Evolutionary conservation across 2,329 filamentous ascomycete genomes (phyloP), one percentile per base, ranked within the genome.

Genomic region (Claviceps africana): DNA sequence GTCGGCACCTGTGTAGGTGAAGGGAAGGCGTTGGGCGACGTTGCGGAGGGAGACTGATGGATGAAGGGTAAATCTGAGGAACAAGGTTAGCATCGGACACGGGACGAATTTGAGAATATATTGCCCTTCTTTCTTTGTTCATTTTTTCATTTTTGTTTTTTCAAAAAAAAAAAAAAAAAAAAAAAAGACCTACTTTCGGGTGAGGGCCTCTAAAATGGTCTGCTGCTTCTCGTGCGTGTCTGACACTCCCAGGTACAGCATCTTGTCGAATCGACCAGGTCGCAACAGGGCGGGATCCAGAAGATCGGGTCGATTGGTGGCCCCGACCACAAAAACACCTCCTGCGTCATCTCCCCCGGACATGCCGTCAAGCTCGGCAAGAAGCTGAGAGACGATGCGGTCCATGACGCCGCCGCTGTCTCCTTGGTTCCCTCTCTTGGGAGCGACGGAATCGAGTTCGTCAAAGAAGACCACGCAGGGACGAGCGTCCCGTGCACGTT

Each of bases 401-500:
- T 97, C 93, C 91, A 97, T 97, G 52, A 97, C 93, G 63, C 93
- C 93, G 53, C 93, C 91, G 57, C 88, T 95, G 62, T 97, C 93
- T 48, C 93, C 93, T 67, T 97, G 91, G 62, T 97, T 97, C 39
- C 93, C 93, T 68, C 93, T 79, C 72, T 97, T 97, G 0, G 93
- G 93, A 4, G 93, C 91, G 2, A 97, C 91, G 0, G 87, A 93
- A 67, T 95, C 89, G 59, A 95, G 67, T 66, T 95, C 89, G 62
- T 95, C 89, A 62, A 95, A 95, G 74, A 95, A 95, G 49, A 95
- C 88, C 48, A 91, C 86, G 59, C 88, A 95, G 7, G 89, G 89
- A 31, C 88, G 72, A 1, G 89, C 88, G 65, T 95, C 89, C 44
- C 89, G 75, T 6, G 89, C 89, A 39, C 87, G 78, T 67, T 94